These are phyloP conservation scores for Phaeosphaeria sp. DNA, from an alignment of 2,329 filamentous ascomycete species.

Conservation along the genomic window DNA sequence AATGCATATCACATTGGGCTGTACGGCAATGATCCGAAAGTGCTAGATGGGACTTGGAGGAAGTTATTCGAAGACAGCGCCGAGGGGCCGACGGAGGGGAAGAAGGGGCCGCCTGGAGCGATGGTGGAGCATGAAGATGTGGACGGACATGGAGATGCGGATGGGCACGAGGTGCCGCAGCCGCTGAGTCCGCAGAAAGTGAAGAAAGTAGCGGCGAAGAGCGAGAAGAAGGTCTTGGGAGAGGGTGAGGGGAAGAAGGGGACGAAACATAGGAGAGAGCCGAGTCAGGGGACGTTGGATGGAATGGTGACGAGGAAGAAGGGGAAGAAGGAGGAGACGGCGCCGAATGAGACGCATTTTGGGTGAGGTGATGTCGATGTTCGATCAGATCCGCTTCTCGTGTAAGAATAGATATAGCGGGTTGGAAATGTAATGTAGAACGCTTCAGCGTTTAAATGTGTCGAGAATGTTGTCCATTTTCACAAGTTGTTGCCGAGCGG, in stretches of 20 bases:
- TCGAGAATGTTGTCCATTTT: too few relatives aligned
- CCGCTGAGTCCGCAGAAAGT: conserved; percentile 16
- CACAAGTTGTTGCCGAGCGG: too few relatives aligned
- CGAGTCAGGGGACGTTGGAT: conserved; percentile 57
- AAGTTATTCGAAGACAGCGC: conserved; percentile 55
- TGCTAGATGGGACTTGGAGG: conserved; percentile 67
- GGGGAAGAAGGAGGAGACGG: conserved; percentile 33
- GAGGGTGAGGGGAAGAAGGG: conserved; percentile 40
- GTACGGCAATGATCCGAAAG: conserved; percentile 67
- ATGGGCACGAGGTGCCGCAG: conserved; percentile 14
- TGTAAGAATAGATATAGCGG: too few relatives aligned
- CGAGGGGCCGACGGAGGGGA: conserved; percentile 54
- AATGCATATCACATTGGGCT: conserved; percentile 70
- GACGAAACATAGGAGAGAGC: conserved; percentile 63
- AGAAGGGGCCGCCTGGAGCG: conserved; percentile 48
- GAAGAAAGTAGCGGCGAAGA: conserved; percentile 57
- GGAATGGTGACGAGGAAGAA: conserved; percentile 39
- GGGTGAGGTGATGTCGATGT: conserved; percentile 1
- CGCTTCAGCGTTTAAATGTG: too few relatives aligned
- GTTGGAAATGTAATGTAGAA: too few relatives aligned
- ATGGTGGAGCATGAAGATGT: conserved; percentile 38
- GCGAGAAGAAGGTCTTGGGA: conserved; percentile 66
- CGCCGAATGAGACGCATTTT: conserved; percentile 21
- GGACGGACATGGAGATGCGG: conserved; percentile 6
- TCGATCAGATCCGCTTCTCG: too few relatives aligned